Conservation (phyloP, 1,284 basidiomycete species). For the Thelephora terrestris region DNA sequence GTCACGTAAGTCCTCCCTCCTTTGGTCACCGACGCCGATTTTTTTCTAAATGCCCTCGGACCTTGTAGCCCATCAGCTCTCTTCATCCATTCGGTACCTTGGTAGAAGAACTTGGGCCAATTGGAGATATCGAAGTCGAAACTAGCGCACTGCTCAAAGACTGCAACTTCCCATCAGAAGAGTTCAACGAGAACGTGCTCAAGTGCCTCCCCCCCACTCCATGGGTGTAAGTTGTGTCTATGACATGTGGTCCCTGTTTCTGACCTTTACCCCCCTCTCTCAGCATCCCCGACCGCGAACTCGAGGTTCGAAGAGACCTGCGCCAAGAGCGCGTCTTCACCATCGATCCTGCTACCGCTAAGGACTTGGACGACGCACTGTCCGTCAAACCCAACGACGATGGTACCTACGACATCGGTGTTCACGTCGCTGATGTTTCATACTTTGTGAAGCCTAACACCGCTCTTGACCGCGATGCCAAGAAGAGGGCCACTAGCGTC, state of each 20-base stretch:
- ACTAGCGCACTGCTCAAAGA: slow-evolving; percentile 96
- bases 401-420: slow-evolving; percentile 83
- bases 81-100: slow-evolving; percentile 98
- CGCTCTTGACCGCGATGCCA: slow-evolving; percentile 93
- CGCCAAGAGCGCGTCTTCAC: slow-evolving; percentile 83
- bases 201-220: slow-evolving; percentile 93
- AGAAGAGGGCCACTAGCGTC: slow-evolving; percentile 94
- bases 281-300: slow-evolving; percentile 87
- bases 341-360: slow-evolving; percentile 84
- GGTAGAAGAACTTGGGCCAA: slow-evolving; percentile 97
- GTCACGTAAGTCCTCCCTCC: slow-evolving; percentile 56
- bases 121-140: slow-evolving; percentile 96
- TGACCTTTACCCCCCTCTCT: slow-evolving; percentile 2
- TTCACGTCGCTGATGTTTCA: slow-evolving; percentile 94
- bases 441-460: slow-evolving; percentile 96
- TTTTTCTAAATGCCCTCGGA: slow-evolving; percentile 5
- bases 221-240: slow-evolving; percentile 62
- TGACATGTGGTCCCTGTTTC: background rate
- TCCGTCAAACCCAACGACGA: slow-evolving; percentile 85
- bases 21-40: no score
- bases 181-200: slow-evolving; percentile 87
- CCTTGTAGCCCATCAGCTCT: slow-evolving; percentile 74
- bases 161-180: slow-evolving; percentile 95
- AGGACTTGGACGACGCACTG: slow-evolving; percentile 92
- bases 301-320: slow-evolving; percentile 80